A percentile compares a stretch with the other conserved stretches of the same genome.
Evolutionary conservation across 2,329 filamentous ascomycete genomes (phyloP).

Genomic region (Cadophora sp.): DNA sequence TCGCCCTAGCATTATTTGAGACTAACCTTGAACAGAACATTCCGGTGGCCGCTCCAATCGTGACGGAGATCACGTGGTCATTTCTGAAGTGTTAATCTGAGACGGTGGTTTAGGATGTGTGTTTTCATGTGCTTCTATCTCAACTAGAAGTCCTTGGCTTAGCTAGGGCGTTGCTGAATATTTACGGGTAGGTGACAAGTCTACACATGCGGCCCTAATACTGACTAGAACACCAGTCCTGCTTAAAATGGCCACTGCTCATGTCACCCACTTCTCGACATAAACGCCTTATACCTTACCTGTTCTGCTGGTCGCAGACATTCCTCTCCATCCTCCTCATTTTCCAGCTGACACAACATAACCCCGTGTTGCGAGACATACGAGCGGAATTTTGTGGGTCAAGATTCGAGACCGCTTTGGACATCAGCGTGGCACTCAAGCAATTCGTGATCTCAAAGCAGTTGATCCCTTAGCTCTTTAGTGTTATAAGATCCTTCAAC

Average conservation of each 20-base stretch:
- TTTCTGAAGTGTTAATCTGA: no score
- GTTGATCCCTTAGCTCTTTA: conserved; percentile 61
- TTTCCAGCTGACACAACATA: conserved; percentile 59
- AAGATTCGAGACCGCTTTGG: conserved; percentile 58
- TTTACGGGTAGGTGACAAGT: conserved; percentile 47
- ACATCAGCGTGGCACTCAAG: conserved; percentile 58
- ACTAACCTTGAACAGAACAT: no score
- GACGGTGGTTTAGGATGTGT: no score
- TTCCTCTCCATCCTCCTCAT: conserved; percentile 64
- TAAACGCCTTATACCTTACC: conserved; percentile 64
- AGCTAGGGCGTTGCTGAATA: conserved; percentile 63
- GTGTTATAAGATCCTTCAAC: conserved; percentile 46
- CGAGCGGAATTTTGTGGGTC: conserved; percentile 55
- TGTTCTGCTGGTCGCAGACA: conserved; percentile 69
- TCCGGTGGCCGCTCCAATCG: no score
- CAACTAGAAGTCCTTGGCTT: no score
- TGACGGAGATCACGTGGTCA: no score
- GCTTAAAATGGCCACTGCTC: conserved; percentile 65
- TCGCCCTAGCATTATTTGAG: no score
- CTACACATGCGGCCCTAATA: not conserved
- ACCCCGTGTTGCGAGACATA: conserved; percentile 57
- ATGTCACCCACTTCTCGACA: conserved; percentile 62
- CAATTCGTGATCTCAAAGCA: conserved; percentile 61
- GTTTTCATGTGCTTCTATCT: no score
- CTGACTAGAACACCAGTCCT: conserved; percentile 47